Conservation (phyloP, 495 filamentous ascomycete species). For the Lasiosphaeriaceae sp. region DNA sequence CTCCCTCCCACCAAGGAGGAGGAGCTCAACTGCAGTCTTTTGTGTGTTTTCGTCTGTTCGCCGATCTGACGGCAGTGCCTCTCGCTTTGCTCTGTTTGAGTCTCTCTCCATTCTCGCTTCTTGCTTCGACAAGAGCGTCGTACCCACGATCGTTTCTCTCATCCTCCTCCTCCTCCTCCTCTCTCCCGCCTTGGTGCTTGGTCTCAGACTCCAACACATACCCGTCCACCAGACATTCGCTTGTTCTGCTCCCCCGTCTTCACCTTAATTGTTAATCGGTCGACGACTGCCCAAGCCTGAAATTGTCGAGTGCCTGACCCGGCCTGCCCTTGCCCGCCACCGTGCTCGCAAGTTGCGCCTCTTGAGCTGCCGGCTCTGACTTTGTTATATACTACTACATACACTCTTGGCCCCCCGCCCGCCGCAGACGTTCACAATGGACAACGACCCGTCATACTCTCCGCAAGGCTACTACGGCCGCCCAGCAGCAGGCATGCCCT, state of each 20-base stretch:
- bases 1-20: not conserved
- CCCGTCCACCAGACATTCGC: not conserved
- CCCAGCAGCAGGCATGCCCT: slow-evolving; percentile 6
- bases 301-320: not conserved
- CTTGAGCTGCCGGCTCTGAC: not conserved
- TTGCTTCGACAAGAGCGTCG: not conserved
- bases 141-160: not conserved
- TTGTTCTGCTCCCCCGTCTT: not conserved
- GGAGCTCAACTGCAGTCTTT: not conserved
- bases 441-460: slow-evolving; percentile 3
- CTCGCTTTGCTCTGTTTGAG: not conserved
- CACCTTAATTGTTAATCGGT: not conserved
- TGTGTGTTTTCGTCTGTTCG: not conserved
- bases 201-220: not conserved
- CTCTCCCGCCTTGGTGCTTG: not conserved
- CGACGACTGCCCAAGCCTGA: not conserved
- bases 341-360: not conserved
- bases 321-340: not conserved
- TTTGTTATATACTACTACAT: not conserved
- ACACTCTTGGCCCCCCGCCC: not conserved
- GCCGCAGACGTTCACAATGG: not conserved
- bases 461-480: slow-evolving; percentile 10
- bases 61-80: not conserved
- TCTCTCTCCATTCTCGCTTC: not conserved
- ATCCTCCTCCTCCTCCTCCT: not conserved